phyloP scores from a whole-genome alignment of 1,284 basidiomycete genomes.

The Abortiporus biennis region DNA sequence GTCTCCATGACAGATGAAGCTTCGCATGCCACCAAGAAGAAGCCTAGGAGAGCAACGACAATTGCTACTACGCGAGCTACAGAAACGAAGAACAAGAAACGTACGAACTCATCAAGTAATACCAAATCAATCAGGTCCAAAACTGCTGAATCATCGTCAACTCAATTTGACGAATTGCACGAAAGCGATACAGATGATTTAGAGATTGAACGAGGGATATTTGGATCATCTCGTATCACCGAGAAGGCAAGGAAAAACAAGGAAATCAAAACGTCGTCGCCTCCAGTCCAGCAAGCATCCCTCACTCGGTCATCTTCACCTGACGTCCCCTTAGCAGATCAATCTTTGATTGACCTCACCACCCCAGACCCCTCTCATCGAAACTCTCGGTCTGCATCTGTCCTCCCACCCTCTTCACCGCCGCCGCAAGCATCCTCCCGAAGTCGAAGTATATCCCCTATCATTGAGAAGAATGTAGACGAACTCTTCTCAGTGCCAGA shows the following conservation, averaged over 20 bases:
- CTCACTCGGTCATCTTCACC: slow-evolving; percentile 14
- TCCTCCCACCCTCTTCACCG: slow-evolving; percentile 12
- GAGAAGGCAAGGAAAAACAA: neutral
- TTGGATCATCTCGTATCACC: slow-evolving; percentile 1
- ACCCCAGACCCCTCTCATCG: slow-evolving; percentile 9
- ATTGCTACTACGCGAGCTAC: slow-evolving; percentile 26
- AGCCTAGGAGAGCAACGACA: slow-evolving; percentile 33
- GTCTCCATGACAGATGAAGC: slow-evolving; percentile 35
- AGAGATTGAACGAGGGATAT: slow-evolving; percentile 38
- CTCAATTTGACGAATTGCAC: slow-evolving; percentile 29
- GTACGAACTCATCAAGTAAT: slow-evolving; percentile 8
- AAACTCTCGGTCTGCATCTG: slow-evolving; percentile 6
- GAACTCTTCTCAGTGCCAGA: no score
- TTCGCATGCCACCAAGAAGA: slow-evolving; percentile 21
- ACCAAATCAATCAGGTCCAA: slow-evolving; percentile 7
- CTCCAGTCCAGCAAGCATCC: slow-evolving; percentile 1
- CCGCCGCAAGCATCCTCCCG: no score
- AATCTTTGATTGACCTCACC: slow-evolving; percentile 21
- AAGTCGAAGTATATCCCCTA: no score
- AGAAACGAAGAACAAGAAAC: slow-evolving; percentile 26
- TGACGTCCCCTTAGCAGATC: slow-evolving; percentile 14
- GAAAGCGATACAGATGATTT: slow-evolving; percentile 47
- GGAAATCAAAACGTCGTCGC: neutral
- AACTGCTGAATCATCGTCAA: slow-evolving; percentile 32
- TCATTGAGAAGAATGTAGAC: no score